These are phyloP conservation scores for Fusarium sulawesiense DNA, from an alignment of 2,329 filamentous ascomycete genomes.

Conservation along the genomic window DNA sequence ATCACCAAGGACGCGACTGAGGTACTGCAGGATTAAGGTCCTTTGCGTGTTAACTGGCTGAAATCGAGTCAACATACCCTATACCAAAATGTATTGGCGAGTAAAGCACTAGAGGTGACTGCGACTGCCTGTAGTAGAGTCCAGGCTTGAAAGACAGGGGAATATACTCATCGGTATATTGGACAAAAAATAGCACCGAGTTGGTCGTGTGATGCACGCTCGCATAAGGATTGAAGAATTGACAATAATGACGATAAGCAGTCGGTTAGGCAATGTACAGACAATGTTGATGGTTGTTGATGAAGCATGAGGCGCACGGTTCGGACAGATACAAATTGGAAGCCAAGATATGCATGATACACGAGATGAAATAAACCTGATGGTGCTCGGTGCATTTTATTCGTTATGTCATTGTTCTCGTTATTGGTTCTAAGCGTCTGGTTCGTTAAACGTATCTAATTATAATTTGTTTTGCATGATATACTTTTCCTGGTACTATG, in stretches of 20 bases:
- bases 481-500: neutral
- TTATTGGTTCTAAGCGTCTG: constrained; percentile 2
- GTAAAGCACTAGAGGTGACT: no score
- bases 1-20: neutral
- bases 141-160: neutral
- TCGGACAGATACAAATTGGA: neutral
- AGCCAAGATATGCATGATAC: neutral
- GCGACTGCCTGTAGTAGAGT: neutral
- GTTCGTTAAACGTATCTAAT: neutral
- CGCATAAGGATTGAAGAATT: no score
- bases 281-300: neutral
- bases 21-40: neutral
- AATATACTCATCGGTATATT: neutral
- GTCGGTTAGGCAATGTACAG: neutral
- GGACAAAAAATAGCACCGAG: neutral
- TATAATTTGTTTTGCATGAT: neutral
- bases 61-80: neutral
- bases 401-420: constrained; percentile 27
- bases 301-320: neutral
- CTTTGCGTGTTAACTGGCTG: neutral
- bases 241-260: neutral
- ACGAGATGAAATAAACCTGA: neutral
- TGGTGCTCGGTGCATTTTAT: neutral
- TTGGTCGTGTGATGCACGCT: neutral
- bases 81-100: no score